Evolutionary conservation across 2,329 filamentous ascomycete species (phyloP), one percentile per base, ranked within the genome.

Genomic region (Cladobotryum mycophilum): DNA sequence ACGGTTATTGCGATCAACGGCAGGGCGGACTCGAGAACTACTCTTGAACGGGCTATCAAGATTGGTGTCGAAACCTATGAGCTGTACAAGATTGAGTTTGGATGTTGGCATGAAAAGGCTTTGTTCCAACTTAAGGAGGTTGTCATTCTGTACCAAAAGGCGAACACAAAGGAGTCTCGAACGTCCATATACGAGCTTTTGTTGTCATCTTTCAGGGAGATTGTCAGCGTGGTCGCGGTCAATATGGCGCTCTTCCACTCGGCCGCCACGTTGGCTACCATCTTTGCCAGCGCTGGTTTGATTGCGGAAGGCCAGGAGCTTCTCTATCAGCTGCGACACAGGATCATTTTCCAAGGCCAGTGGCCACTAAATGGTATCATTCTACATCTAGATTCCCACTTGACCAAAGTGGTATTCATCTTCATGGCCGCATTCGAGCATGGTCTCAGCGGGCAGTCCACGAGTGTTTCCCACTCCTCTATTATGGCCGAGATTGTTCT

Each of bases 181-280:
- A 46, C 58, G 5, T 64, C 67, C 46, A 70, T 73, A 13, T 58
- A 67, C 9, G 59, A 63, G 33, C 54, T 76, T 1, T 61, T 77
- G 0, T 68, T 70, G 45, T 56, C 64, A 1, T 67, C 70, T 4
- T 63, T 72, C 25, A 61, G 70, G 1, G 70, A 75, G 54, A 66
- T 74, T 17, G 62, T 76, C 34, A 62, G 61, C 0, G 64, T 62
- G 1, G 57, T 62, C 9, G 66, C 58, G 3, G 57, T 60, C 4
- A 74, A 75, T 0, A 69, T 74, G 46, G 68, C 69, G n/a, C 66
- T 80, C 14, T 75, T 76, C 54, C 67, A 74, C 47, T 71, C 74
- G 2, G 78, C 76, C 1, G 65, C 67, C 11, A 71, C 67, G 1
- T 65, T 79, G 44, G 71, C 73, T 1, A 63, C 67, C 12, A 75